Evolutionary conservation across 192 early-diverging fungal species (phyloP).

Genomic region (Coemansia sp.): DNA sequence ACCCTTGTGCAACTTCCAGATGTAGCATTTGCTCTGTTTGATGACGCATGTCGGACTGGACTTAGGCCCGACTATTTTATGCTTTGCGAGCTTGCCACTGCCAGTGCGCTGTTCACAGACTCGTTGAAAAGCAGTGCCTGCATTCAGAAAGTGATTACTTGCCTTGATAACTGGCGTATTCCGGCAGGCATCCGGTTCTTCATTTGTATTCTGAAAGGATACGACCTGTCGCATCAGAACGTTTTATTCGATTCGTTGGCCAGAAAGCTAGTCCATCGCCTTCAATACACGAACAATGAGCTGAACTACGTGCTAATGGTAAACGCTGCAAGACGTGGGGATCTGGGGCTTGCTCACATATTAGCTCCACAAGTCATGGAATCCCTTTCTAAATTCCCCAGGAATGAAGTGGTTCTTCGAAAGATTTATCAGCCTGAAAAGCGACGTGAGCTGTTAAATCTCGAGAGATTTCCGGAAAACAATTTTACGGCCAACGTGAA

Average conservation of each 20-base stretch:
- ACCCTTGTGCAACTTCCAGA: constrained; percentile 21
- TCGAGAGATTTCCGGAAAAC: constrained; percentile 24
- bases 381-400: constrained; percentile 16
- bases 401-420: background rate
- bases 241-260: constrained; percentile 42
- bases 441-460: constrained; percentile 8
- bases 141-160: constrained; percentile 21
- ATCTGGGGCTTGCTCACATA: background rate
- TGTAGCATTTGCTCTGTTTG: constrained; percentile 34
- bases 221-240: constrained; percentile 29
- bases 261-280: constrained; percentile 15
- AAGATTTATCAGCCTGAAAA: background rate
- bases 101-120: constrained; percentile 19
- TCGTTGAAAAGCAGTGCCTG: constrained; percentile 6
- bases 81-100: constrained; percentile 20
- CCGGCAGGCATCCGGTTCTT: constrained; percentile 25
- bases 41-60: constrained; percentile 11
- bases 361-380: constrained; percentile 23
- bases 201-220: constrained; percentile 31
- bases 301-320: constrained; percentile 21
- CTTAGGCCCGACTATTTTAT: background rate
- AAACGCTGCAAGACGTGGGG: constrained; percentile 24
- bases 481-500: constrained; percentile 33
- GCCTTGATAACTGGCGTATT: constrained; percentile 36
- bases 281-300: constrained; percentile 4